Evolutionary conservation across 148 eudicot species (phyloP).

Genomic region (Nyssa sinensis): DNA sequence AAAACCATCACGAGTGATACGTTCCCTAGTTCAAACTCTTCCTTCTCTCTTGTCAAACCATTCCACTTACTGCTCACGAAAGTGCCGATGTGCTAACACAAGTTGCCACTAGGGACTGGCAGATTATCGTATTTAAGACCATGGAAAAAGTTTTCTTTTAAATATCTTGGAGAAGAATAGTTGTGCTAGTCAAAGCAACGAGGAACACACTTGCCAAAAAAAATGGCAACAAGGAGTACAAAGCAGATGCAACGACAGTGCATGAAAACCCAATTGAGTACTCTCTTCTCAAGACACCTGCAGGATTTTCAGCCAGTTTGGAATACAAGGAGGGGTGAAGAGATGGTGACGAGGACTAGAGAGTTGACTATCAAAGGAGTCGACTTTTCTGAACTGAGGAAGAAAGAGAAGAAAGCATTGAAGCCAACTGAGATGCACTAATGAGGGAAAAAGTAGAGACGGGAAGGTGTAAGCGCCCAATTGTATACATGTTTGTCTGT

Average conservation of each 20-base stretch:
- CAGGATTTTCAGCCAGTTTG: conserved; percentile 10
- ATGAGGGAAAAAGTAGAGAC: conserved; percentile 46
- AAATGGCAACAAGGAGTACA: conserved; percentile 32
- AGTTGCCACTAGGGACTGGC: conserved; percentile 27
- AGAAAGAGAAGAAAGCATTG: conserved; percentile 44
- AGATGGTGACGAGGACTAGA: conserved; percentile 41
- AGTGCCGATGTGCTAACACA: conserved; percentile 32
- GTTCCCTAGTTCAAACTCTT: conserved; percentile 34
- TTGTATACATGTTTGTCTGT: conserved; percentile 29
- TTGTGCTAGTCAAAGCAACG: conserved; percentile 40
- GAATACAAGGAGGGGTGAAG: conserved; percentile 41
- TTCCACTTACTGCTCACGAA: conserved; percentile 51
- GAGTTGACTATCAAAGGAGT: conserved; percentile 54
- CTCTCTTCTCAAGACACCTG: conserved; percentile 6
- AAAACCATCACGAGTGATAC: conserved; percentile 41
- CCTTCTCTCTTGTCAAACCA: conserved; percentile 37
- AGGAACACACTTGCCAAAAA: conserved; percentile 20
- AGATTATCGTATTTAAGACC: conserved; percentile 32
- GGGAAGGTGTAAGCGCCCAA: conserved; percentile 41
- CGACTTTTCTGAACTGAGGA: conserved; percentile 41
- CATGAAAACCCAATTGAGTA: conserved; percentile 35
- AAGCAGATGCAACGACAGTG: conserved; percentile 48
- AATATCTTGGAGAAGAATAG: conserved; percentile 31
- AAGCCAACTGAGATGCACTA: conserved; percentile 46
- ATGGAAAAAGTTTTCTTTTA: conserved; percentile 16